Base-by-base conservation (phyloP, 2,329 filamentous ascomycete species). In the Hymenoscyphus repandus region DNA sequence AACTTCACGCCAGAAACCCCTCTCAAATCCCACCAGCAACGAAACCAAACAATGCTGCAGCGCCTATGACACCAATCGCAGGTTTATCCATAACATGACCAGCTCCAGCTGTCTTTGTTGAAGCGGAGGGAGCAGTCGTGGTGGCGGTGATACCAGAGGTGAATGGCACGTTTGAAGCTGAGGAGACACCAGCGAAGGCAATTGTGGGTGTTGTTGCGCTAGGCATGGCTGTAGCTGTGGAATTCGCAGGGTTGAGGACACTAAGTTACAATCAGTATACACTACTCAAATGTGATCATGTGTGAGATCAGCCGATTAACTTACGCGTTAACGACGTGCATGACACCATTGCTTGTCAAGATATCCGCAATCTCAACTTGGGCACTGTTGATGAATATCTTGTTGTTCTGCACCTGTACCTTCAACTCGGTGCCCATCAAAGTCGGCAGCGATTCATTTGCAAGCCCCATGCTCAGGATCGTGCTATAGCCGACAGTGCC, bases 371-470 rank as follows among this genome's bases (percentile, higher is more conserved):
- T 58, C 6, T 67, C 57, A 17, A 74, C 64, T 20, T 66, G 58
- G 2, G 68, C 68, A 18, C 55, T 56, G 51, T 70, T 69, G 41
- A 70, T 55, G 55, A 69, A 78, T 39, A 65, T 55, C 11, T 62
- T 61, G 38, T 65, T 64, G 18, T 58, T 55, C 6, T 66, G 61
- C 22, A 61, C 56, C 17, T 57, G 54, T 37, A 70, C 58, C 12
- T 57, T 64, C 4, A 69, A 32, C 9, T 56, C 61, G 1, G 40
- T 45, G 5, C 58, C 58, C 11, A 58, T 53, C 11, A 64, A 47
- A 7, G 62, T 66, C 6, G 53, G 50, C n/a, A 60, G 52, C 1
- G 33, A 58, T 45, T 58, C 55, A 56, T 74, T 71, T 34, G 58
- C 57, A 30, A 53, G 18, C 42, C 70, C 70, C 56, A 73, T 70